Evolutionary conservation across 306 rosid genomes (phyloP).

Genomic region (Trifolium fragiferum): DNA sequence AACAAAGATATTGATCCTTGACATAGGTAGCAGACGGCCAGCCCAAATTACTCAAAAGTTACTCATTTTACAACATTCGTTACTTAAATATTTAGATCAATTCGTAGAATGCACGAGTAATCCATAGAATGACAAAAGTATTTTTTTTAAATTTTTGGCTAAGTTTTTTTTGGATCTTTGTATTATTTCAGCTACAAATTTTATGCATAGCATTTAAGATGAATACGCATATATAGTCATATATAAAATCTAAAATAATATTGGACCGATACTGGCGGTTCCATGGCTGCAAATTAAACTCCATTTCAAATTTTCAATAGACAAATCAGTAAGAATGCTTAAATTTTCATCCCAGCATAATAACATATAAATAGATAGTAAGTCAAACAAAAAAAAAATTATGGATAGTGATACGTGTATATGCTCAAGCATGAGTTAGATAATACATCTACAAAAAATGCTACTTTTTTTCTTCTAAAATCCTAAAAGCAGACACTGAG

Average conservation of each 20-base stretch:
- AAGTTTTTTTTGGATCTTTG: constrained; percentile 16
- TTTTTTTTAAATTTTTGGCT: too few species aligned
- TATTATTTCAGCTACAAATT: background rate
- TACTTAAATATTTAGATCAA: too few species aligned
- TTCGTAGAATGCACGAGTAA: too few species aligned
- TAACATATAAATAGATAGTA: background rate
- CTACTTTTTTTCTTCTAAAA: too few species aligned
- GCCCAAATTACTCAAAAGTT: too few species aligned
- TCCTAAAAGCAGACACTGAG: constrained; percentile 17
- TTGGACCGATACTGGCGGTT: background rate
- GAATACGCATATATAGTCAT: background rate
- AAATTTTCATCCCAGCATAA: background rate
- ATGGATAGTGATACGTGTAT: background rate
- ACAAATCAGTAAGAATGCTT: background rate
- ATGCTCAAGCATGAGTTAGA: constrained; percentile 18
- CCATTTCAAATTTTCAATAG: background rate
- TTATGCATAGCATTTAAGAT: background rate
- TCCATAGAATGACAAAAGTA: too few species aligned
- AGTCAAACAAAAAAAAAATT: background rate
- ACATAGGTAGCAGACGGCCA: too few species aligned
- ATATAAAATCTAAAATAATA: background rate
- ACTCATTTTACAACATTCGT: too few species aligned
- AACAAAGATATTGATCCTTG: too few species aligned
- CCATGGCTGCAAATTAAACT: background rate
- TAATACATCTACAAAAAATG: constrained; percentile 26